phyloP scores from a whole-genome alignment of 306 rosid species.

The Potentilla sterilis region DNA sequence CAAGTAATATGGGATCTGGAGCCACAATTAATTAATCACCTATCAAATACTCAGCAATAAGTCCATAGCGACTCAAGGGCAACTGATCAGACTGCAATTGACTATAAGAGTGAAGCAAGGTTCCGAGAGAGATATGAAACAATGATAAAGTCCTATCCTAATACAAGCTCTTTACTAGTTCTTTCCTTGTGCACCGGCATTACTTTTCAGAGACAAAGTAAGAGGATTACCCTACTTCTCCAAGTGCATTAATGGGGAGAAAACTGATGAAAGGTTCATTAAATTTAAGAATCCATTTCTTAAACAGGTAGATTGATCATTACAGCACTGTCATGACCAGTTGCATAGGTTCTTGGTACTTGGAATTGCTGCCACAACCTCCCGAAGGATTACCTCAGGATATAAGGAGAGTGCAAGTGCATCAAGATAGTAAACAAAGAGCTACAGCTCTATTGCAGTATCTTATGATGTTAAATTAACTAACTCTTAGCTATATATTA shows the following conservation, averaged over 20 bases:
- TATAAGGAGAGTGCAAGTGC: not conserved
- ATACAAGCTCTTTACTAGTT: not conserved
- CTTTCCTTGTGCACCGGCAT: not conserved
- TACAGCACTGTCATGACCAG: not conserved
- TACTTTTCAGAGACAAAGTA: not conserved
- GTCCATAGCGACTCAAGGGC: too few relatives aligned
- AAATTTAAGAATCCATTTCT: not conserved
- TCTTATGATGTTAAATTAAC: not conserved
- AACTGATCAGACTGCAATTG: not conserved
- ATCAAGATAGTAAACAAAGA: not conserved
- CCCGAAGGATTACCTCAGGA: not conserved
- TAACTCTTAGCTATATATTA: not conserved
- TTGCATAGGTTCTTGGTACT: not conserved
- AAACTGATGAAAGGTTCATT: not conserved
- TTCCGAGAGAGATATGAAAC: not conserved
- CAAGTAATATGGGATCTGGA: not conserved
- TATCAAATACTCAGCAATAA: not conserved
- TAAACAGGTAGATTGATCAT: not conserved
- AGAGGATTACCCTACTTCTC: not conserved
- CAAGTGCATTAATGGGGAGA: not conserved
- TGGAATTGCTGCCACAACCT: not conserved
- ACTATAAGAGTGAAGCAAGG: not conserved
- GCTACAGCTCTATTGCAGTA: not conserved
- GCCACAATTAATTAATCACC: not conserved
- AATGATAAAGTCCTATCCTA: not conserved